phyloP scores from a whole-genome alignment of 176 grass and related monocot species.

The Coix lacrymajobi region DNA sequence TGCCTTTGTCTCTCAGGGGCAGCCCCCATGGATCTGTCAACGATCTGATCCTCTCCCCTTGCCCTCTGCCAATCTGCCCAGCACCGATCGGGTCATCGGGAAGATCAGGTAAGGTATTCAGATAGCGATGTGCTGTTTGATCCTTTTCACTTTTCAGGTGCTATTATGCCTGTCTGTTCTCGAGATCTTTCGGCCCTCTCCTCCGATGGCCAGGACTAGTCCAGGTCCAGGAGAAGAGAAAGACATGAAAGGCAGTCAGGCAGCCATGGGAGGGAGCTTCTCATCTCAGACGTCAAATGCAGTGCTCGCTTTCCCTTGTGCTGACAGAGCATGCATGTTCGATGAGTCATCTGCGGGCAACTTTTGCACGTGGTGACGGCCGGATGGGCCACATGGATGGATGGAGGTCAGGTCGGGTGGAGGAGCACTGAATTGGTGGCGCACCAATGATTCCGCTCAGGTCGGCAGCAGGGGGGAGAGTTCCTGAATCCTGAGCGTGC shows the following conservation, averaged over 20 bases:
- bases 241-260: neutral
- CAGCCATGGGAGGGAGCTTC: too few species aligned
- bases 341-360: constrained; percentile 32
- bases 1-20: constrained; percentile 16
- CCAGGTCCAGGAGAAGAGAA: neutral
- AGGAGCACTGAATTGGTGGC: constrained; percentile 18
- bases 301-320: constrained; percentile 23
- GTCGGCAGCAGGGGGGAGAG: neutral
- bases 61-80: constrained; percentile 4
- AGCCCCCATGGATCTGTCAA: neutral
- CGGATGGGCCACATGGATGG: constrained; percentile 12
- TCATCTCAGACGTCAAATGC: neutral
- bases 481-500: neutral
- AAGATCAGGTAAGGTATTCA: neutral
- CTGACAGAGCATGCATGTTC: constrained; percentile 31
- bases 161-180: neutral
- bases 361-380: constrained; percentile 16
- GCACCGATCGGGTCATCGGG: neutral
- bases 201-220: neutral
- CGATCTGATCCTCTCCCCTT: neutral
- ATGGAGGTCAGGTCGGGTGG: neutral
- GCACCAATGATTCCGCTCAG: constrained; percentile 15
- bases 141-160: constrained; percentile 20
- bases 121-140: neutral
- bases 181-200: neutral